Evolutionary conservation across 192 early-diverging fungal genomes (phyloP).

Genomic region (Oehlia diaphana): DNA sequence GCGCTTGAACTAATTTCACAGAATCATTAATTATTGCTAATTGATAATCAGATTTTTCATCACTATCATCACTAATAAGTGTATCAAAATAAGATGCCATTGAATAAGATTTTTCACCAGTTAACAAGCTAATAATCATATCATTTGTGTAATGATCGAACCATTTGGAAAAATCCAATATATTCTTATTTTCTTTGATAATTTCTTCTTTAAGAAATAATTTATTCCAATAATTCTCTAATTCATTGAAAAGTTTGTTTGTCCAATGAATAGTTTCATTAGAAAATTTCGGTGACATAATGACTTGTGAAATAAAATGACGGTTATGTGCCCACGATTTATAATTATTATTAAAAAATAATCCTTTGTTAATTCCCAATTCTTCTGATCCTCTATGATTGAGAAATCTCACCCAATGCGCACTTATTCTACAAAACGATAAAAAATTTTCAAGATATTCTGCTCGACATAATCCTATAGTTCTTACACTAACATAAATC

Average conservation of each 20-base stretch:
- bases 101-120: too few relatives aligned
- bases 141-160: neutral
- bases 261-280: neutral
- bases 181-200: neutral
- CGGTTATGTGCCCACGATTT: neutral
- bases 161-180: neutral
- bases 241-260: neutral
- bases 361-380: neutral
- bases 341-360: neutral
- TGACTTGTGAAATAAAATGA: constrained; percentile 1
- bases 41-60: neutral
- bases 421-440: neutral
- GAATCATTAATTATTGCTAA: too few relatives aligned
- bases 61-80: neutral
- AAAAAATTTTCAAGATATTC: too few relatives aligned
- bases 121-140: neutral
- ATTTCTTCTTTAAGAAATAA: neutral
- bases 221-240: constrained; percentile 1
- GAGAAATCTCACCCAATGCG: neutral
- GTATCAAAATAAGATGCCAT: neutral
- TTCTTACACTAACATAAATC: too few relatives aligned
- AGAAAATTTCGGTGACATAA: neutral
- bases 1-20: too few relatives aligned
- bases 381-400: neutral
- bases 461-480: too few relatives aligned